Base-by-base conservation (phyloP, 352 stramenopile species). In the Thraustotheca clavata region DNA sequence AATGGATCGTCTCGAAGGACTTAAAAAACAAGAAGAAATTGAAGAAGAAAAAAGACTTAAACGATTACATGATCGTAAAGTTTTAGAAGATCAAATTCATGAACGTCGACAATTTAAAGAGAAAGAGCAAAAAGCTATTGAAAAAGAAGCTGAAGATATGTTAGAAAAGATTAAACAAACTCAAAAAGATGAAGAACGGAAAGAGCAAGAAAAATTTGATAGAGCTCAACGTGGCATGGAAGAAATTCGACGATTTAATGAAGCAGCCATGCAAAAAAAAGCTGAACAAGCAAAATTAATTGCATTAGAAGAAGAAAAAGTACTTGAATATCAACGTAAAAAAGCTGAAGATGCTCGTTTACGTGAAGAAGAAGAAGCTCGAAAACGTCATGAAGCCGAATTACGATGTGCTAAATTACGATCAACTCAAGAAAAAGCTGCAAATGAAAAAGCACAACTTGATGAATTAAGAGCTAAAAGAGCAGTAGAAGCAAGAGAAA, bases 391-490 rank as follows among this genome's bases (percentile, higher is more conserved):
- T 47, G 78, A 90, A 59, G 80, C 81, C 18, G 83, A 93, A 60
- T 39, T 91, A 2, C 81, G 80, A 1, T 88, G 78, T 46, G 82
- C 81, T 40, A 89, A 89, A 55, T 57, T 93, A 31, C 78, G 81
- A 0, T 86, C 74, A 4, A 87, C 76, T 65, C 83, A 98, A 67
- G 86, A 96, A 69, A 91, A 91, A 59, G 86, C 88, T 73, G 81
- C 83, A 18, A 91, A 93, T 59, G 79, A 88, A 33, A 88, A 90
- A 52, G 79, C 83, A 16, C 89, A 97, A 69, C 76, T 98, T 20
- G 88, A 97, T 68, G 92, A 97, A 61, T 60, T 98, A 3, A 83
- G 88, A n/a, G 91, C 89, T 33, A 90, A 95, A 52, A 83, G 92
- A 34, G 89, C 89, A 7, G 80, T 82, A 5, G 92, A 98, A 72